Percentiles rank a stretch among this genome's conserved stretches.
Conservation (phyloP, 1,284 basidiomycete genomes). For the Cryptococcus neoformans region DNA sequence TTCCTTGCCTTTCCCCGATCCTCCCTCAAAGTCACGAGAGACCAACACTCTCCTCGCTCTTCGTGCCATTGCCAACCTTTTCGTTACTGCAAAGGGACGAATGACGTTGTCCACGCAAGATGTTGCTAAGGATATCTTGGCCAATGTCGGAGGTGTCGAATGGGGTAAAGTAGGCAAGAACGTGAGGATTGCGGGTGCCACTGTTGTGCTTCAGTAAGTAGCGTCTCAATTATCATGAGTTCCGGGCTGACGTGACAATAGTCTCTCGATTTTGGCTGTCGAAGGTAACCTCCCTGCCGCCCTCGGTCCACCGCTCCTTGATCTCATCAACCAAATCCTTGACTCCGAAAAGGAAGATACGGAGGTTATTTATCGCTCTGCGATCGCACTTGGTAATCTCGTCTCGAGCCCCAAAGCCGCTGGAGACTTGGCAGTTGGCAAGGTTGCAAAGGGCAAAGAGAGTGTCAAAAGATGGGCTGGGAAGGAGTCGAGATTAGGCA, state of each 20-base stretch:
- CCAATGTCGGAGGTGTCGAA: slow-evolving; percentile 51
- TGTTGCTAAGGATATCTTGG: slow-evolving; percentile 54
- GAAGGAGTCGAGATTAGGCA: slow-evolving; percentile 46
- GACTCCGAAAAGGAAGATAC: slow-evolving; percentile 66
- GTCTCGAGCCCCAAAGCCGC: slow-evolving; percentile 54
- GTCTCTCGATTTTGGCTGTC: slow-evolving; percentile 44
- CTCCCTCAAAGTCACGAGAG: slow-evolving; percentile 65
- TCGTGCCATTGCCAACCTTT: slow-evolving; percentile 75
- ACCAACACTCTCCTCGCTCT: slow-evolving; percentile 84
- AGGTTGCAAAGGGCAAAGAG: slow-evolving; percentile 35
- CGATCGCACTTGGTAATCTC: slow-evolving; percentile 85
- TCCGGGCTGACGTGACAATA: slow-evolving; percentile 15
- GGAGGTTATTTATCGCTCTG: slow-evolving; percentile 78
- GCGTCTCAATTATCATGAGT: background rate
- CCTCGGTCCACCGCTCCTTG: slow-evolving; percentile 4
- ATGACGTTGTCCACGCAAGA: slow-evolving; percentile 54
- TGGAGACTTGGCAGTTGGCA: slow-evolving; percentile 39
- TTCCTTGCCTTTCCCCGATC: slow-evolving; percentile 51
- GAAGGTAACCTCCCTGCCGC: background rate
- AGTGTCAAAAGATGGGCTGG: slow-evolving; percentile 28
- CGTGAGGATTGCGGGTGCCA: slow-evolving; percentile 35
- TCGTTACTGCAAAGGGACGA: slow-evolving; percentile 54
- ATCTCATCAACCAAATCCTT: slow-evolving; percentile 56
- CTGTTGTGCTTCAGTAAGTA: slow-evolving; percentile 44
- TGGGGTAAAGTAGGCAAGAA: slow-evolving; percentile 32